Conservation (phyloP, 2,329 filamentous ascomycete genomes). For the Aquanectria penicillioides region DNA sequence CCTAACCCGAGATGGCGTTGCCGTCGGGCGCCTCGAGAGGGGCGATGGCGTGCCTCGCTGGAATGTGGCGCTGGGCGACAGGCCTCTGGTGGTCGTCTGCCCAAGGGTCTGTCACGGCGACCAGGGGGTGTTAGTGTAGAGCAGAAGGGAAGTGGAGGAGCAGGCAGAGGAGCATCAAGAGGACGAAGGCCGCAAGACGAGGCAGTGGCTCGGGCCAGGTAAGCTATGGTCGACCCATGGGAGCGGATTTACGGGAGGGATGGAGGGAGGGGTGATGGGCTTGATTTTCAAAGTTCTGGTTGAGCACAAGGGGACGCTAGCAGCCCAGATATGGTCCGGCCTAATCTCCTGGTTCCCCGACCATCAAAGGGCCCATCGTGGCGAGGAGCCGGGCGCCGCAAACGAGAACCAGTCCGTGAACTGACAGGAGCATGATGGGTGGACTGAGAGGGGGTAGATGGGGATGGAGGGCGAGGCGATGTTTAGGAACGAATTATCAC, state of each 20-base stretch:
- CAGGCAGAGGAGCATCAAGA: conserved; percentile 1
- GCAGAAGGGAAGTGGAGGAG: neutral
- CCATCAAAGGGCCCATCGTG: conserved; percentile 14
- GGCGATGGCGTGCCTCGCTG: conserved; percentile 36
- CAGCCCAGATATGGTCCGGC: conserved; percentile 14
- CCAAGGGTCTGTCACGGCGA: conserved; percentile 3
- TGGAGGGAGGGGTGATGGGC: conserved; percentile 7
- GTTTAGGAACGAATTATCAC: conserved; percentile 14
- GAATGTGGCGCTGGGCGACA: conserved; percentile 34
- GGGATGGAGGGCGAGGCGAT: conserved; percentile 5
- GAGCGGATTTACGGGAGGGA: conserved; percentile 7
- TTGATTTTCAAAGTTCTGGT: conserved; percentile 8
- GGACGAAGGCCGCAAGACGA: conserved; percentile 4
- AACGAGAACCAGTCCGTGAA: conserved; percentile 12
- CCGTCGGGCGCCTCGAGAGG: conserved; percentile 34
- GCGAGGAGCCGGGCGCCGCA: conserved; percentile 16
- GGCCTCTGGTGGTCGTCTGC: neutral
- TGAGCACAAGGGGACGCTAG: conserved; percentile 11
- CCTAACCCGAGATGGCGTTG: conserved; percentile 39
- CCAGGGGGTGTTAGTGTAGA: conserved; percentile 1
- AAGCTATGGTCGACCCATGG: conserved; percentile 17
- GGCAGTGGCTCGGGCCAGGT: neutral
- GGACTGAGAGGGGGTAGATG: neutral
- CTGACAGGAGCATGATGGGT: conserved; percentile 18
- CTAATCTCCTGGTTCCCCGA: conserved; percentile 24